Base-by-base conservation (phyloP, 108 stramenopile genomes). In the Nitzschia palea region DNA sequence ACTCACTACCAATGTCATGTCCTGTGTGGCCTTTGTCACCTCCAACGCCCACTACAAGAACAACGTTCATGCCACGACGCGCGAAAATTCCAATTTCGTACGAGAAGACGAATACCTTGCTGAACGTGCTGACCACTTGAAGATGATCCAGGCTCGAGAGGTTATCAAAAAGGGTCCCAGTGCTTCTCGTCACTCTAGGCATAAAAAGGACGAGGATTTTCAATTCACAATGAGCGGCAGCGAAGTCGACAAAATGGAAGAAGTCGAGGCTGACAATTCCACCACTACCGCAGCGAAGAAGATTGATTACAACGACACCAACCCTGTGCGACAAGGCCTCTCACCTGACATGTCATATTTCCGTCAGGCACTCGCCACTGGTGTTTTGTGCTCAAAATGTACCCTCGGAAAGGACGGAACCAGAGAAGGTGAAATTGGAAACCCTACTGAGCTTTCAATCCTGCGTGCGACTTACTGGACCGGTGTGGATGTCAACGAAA, bases 1-100 rank as follows among this genome's bases (percentile, higher is more conserved):
- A n/a, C 86, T 99, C 20, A 99, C 98, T 5, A 84, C 95, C 81
- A 97, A 97, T 77, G 79, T 86, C 36, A 97, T 97, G 97, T 76
- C 87, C 51, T 87, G 96, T 43, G 80, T 74, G 36, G 80, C 83
- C 23, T 84, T 90, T 42, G 82, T 87, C 6, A 88, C 89, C 27
- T 86, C 92, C 47, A 81, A 89, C 51, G 86, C 79, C 28, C 79
- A 68, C 32, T 88, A 79, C 82, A 79, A 86, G 62, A 77, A 71
- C 57, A 79, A 89, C 44, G 82, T 73, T 4, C 74, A 92, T 63
- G 72, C 68, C 25, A 62, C 62, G 0, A 69, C 83, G 10, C 77
- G 86, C 43, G 65, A 53, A 8, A 44, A 60, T 44, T 34, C 26
- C 25, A 88, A 88, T 75, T 84, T 88, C 50, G 73, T 78, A 0